Evolutionary conservation across 768 basidiomycete species (phyloP), one percentile per base, ranked within the genome.

Genomic region (Boletus insuetus): DNA sequence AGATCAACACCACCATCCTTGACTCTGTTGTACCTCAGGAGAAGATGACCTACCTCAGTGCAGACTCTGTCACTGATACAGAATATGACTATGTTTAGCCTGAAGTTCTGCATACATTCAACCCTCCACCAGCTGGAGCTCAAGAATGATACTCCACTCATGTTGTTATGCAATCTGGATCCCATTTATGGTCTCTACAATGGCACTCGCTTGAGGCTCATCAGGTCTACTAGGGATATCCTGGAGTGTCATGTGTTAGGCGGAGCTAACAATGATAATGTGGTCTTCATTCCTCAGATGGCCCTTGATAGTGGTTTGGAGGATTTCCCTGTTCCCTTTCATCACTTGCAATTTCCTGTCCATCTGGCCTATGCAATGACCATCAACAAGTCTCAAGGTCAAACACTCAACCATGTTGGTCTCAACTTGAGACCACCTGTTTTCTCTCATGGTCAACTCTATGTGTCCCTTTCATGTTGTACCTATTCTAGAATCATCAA

Each of bases 381-480:
- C 0, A 73, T 75, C 58, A 74, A 76, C 64, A 76, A 76, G 40
- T 54, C 68, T 16, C 73, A 75, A 66, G 75, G 75, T 1, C 75
- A 76, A 44, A 69, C 65, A 11, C 1, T 51, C 10, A 34, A 35
- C 8, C 41, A 51, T 43, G 41, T 51, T 43, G 22, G 50, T 14
- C 1, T 74, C 0, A 68, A 77, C 42, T 56, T 76, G 8, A 47
- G 62, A 0, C 39, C 44, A 4, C 49, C 64, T 37, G 20, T 50
- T 20, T 39, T 22, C 22, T 22, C 22, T 42, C 40, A 50, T 41
- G 49, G 40, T 16, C 49, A 50, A 34, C 11, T 50, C 5, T 50
- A 50, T 50, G 19, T 50, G 9, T 40, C 31, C 11, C 26, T 34
- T 3, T 50, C 40, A 50, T 24, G 6, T 20, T 50, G 40, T 34